Percentiles rank a stretch among this genome's conserved stretches.
These are phyloP conservation scores for Penicillium sp. DNA, from an alignment of 2,329 filamentous ascomycete genomes.

Conservation along the genomic window DNA sequence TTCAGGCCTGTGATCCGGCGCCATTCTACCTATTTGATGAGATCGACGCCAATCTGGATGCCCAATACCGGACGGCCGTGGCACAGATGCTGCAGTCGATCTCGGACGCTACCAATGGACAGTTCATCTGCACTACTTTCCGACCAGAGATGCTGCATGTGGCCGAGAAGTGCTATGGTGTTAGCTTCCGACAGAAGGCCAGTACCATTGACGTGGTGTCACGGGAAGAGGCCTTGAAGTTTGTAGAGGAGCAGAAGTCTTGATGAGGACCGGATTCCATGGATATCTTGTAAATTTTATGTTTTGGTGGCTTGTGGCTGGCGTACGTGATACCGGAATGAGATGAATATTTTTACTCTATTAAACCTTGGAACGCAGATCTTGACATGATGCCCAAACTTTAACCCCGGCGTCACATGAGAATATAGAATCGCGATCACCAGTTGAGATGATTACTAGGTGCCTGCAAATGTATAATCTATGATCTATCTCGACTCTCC, in stretches of 20 bases:
- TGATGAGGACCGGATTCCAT: conserved; percentile 15
- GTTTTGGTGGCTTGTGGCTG: conserved; percentile 2
- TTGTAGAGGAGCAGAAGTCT: conserved; percentile 80
- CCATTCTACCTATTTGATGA: conserved; percentile 99
- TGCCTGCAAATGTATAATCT: background rate
- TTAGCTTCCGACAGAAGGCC: conserved; percentile 88
- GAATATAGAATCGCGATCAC: background rate
- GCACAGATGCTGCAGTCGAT: conserved; percentile 83
- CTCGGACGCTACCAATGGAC: conserved; percentile 59
- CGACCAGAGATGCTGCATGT: conserved; percentile 93
- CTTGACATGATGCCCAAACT: background rate
- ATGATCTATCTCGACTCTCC: conserved; percentile 25
- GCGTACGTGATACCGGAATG: conserved; percentile 2
- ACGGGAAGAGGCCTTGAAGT: conserved; percentile 83
- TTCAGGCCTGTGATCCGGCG: conserved; percentile 94
- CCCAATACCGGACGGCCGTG: conserved; percentile 95
- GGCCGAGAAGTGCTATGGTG: conserved; percentile 96
- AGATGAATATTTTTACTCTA: background rate
- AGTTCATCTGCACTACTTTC: conserved; percentile 99
- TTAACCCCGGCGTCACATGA: background rate
- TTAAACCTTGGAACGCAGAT: background rate
- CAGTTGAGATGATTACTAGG: too few species aligned
- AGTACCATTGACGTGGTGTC: conserved; percentile 90
- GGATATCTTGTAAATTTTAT: background rate
- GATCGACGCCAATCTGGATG: conserved; percentile 96